These are phyloP conservation scores for Hepatocystis sp. DNA, from an alignment of 169 alveolate genomes.

Conservation along the genomic window DNA sequence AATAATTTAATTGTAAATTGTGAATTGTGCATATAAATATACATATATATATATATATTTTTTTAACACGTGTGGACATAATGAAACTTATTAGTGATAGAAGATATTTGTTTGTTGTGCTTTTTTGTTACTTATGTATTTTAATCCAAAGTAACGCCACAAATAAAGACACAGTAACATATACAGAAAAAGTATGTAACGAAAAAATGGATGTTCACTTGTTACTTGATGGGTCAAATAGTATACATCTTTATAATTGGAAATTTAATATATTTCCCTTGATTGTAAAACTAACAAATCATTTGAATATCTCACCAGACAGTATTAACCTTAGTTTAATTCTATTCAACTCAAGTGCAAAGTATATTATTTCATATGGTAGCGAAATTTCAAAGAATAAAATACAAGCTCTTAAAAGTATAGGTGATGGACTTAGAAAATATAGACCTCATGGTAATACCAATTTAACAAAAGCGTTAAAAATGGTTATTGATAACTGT, in stretches of 20 bases:
- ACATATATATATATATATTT: no score
- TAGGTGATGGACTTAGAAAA: not conserved
- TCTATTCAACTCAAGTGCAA: constrained; percentile 3
- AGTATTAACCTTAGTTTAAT: constrained; percentile 9
- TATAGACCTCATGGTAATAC: no score
- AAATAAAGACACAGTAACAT: constrained; percentile 29
- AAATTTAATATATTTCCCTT: constrained; percentile 6
- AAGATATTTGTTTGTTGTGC: constrained; percentile 29
- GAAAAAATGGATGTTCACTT: constrained; percentile 41
- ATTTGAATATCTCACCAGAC: constrained; percentile 21
- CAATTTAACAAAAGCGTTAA: no score
- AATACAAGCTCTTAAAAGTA: not conserved
- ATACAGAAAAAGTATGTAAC: constrained; percentile 52
- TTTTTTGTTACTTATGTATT: constrained; percentile 19
- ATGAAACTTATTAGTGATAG: constrained; percentile 34
- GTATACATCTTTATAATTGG: constrained; percentile 59
- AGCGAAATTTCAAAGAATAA: constrained; percentile 16
- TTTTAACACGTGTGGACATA: not conserved
- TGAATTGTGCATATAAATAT: no score
- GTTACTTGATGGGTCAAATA: constrained; percentile 55
- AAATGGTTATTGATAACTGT: no score
- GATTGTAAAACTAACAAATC: not conserved
- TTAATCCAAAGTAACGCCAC: not conserved
- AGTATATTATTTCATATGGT: constrained; percentile 6
- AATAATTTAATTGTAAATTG: no score